A percentile compares a stretch with the other conserved stretches of the same genome.
phyloP scores from a whole-genome alignment of 352 stramenopile genomes.

The Globisporangium abappressorium region DNA sequence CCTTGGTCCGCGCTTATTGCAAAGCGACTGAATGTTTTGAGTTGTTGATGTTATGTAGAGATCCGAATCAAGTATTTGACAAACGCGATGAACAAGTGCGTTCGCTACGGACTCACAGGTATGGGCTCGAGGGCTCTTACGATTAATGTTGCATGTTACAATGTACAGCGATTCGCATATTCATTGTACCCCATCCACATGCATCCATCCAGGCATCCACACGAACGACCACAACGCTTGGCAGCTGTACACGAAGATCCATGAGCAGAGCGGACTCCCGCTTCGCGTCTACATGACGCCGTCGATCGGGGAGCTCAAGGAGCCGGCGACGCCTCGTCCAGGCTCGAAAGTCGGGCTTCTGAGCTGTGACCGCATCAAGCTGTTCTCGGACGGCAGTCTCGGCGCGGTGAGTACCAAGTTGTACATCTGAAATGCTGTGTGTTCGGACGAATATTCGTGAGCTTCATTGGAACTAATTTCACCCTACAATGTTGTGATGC shows the following conservation, averaged over 20 bases:
- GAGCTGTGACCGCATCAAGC: slow-evolving; percentile 84
- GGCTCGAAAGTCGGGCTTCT: slow-evolving; percentile 50
- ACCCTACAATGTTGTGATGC: neutral
- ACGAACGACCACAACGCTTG: slow-evolving; percentile 85
- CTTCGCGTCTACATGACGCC: slow-evolving; percentile 81
- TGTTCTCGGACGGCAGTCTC: slow-evolving; percentile 88
- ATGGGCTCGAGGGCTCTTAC: neutral
- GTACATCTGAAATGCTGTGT: neutral
- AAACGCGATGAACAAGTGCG: slow-evolving; percentile 59
- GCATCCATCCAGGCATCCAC: slow-evolving; percentile 54
- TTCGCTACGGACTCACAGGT: slow-evolving; percentile 75
- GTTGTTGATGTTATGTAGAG: slow-evolving; percentile 24
- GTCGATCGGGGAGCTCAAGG: slow-evolving; percentile 58
- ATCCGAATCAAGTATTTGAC: slow-evolving; percentile 60
- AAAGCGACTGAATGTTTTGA: neutral
- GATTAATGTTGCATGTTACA: neutral
- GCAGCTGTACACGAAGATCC: slow-evolving; percentile 76
- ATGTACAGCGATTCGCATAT: neutral
- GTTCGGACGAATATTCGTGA: neutral
- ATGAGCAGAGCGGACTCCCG: slow-evolving; percentile 47
- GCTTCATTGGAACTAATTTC: neutral
- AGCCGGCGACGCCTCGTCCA: slow-evolving; percentile 36
- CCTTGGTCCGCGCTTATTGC: neutral
- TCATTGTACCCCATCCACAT: neutral
- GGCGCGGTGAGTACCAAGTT: slow-evolving; percentile 52